Evolutionary conservation across 106 monocot genomes (phyloP).

Genomic region (Allium sativum): DNA sequence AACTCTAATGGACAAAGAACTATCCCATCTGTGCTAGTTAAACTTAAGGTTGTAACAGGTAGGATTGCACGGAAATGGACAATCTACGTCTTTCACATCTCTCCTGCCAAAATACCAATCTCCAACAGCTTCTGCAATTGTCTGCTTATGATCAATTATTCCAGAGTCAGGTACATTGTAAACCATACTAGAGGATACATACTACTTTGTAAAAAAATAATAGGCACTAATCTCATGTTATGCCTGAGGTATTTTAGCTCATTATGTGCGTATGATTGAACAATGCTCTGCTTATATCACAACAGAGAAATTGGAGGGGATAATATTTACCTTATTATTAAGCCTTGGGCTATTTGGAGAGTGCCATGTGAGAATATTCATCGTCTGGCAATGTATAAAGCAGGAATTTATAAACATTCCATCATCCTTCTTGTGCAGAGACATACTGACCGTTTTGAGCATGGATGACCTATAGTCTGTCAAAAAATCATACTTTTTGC

Average conservation of each 20-base stretch:
- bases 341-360: constrained; percentile 52
- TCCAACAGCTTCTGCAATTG: constrained; percentile 64
- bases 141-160: constrained; percentile 16
- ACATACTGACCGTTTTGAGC: constrained; percentile 43
- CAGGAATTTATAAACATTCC: constrained; percentile 83
- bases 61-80: constrained; percentile 71
- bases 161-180: no score
- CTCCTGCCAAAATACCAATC: constrained; percentile 72
- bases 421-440: constrained; percentile 23
- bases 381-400: constrained; percentile 78
- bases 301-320: neutral
- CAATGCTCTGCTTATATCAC: no score
- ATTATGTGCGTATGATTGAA: no score
- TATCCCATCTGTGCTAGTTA: neutral
- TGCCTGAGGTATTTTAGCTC: no score
- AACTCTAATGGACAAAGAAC: no score
- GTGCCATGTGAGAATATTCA: constrained; percentile 60
- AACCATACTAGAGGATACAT: no score
- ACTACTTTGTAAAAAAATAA: no score
- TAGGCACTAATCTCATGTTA: no score
- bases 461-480: constrained; percentile 57
- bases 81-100: constrained; percentile 37
- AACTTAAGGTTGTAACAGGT: constrained; percentile 26
- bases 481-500: neutral
- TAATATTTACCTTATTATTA: constrained; percentile 57